Percentiles rank a stretch among this genome's conserved stretches.
These are phyloP conservation scores for Przewalskia tangutica DNA, from an alignment of 257 asterid genomes.

Conservation along the genomic window DNA sequence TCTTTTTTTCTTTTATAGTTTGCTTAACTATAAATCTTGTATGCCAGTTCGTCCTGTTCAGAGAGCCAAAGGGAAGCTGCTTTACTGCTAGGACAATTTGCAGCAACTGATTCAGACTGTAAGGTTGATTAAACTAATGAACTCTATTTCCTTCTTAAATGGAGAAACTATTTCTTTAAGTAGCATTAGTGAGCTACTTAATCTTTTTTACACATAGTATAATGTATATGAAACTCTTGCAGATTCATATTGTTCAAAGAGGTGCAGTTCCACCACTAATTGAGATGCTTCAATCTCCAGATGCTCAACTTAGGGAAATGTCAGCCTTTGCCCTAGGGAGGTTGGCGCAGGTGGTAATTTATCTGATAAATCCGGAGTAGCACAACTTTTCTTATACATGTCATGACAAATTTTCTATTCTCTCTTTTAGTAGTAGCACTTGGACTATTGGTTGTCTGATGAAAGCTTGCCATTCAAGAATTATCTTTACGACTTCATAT, in stretches of 20 bases:
- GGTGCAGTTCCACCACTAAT: conserved; percentile 96
- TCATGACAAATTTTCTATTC: neutral
- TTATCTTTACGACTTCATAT: neutral
- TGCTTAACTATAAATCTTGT: neutral
- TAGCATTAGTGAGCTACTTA: neutral
- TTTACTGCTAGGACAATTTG: conserved; percentile 95
- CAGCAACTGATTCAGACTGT: conserved; percentile 98
- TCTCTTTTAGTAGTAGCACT: neutral
- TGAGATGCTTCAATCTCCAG: conserved; percentile 89
- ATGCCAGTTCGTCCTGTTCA: conserved; percentile 77
- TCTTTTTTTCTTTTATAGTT: neutral
- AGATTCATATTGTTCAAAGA: conserved; percentile 98
- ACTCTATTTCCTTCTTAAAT: neutral
- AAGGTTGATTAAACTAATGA: conserved; percentile 55
- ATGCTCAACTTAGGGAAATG: conserved; percentile 95
- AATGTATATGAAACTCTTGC: conserved; percentile 3
- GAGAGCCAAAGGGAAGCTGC: conserved; percentile 99
- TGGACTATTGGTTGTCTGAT: neutral
- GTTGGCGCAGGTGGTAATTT: conserved; percentile 94
- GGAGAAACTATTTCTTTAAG: neutral
- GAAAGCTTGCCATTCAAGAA: neutral
- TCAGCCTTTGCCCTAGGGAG: conserved; percentile 98
- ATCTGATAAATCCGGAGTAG: neutral
- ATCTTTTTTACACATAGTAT: neutral
- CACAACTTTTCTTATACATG: neutral